These are phyloP conservation scores for Penicillium samsonianum DNA, from an alignment of 495 filamentous ascomycete genomes.

Conservation along the genomic window DNA sequence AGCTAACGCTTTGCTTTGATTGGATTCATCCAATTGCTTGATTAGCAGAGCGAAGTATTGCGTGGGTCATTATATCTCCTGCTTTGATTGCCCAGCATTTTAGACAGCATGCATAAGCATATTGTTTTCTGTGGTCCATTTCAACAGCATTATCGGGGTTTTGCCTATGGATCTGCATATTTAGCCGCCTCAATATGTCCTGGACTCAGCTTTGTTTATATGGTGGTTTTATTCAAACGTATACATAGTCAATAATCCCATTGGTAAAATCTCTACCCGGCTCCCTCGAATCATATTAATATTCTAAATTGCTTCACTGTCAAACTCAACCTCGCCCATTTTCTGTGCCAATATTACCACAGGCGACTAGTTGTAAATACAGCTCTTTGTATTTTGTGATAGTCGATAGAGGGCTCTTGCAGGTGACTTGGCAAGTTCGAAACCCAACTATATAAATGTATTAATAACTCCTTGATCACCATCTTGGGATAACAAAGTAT, in stretches of 20 bases:
- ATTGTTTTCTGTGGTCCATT: background rate
- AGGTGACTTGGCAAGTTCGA: too few species aligned
- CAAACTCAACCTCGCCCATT: too few species aligned
- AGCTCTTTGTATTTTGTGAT: too few species aligned
- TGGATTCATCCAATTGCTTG: background rate
- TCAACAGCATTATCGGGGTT: background rate
- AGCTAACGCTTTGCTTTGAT: background rate
- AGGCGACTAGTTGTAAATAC: too few species aligned
- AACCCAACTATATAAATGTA: too few species aligned
- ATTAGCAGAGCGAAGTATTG: background rate
- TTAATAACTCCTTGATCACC: too few species aligned
- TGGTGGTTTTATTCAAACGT: background rate
- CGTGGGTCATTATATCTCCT: background rate
- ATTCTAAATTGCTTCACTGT: too few species aligned
- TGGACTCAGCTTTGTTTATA: background rate
- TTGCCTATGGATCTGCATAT: background rate
- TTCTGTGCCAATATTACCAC: too few species aligned
- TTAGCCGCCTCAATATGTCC: background rate
- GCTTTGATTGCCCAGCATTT: background rate
- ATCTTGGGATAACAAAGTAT: too few species aligned
- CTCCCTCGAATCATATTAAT: too few species aligned
- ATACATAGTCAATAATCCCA: background rate
- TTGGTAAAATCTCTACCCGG: background rate
- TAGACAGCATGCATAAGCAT: background rate
- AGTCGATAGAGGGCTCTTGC: too few species aligned